Base-by-base conservation (phyloP, 1,284 basidiomycete genomes). In the Trametes sp. region DNA sequence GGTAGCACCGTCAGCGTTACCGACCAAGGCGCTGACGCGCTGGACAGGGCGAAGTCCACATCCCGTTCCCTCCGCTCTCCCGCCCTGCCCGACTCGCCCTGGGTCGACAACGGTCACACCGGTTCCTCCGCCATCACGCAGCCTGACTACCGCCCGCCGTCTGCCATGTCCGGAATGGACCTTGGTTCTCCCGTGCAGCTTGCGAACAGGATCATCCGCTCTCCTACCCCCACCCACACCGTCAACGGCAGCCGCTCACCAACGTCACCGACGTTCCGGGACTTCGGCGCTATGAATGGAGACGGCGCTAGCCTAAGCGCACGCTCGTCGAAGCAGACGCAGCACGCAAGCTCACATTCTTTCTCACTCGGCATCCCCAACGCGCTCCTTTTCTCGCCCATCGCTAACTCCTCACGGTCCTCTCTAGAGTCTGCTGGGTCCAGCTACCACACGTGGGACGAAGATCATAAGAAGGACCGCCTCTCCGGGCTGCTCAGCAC, bases 391-490 rank as follows among this genome's bases (percentile, higher is more conserved):
- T 83, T 93, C 58, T 87, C 87, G 41, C 87, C 89, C 4, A 77
- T 89, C 28, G 83, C 82, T 24, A 92, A 88, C 66, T 90, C 89
- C 13, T 93, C 92, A 31, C 83, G 87, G 29, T 90, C 90, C 11
- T 94, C 92, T 7, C 76, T 94, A 26, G 89, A 87, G 63, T 93
- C 90, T 14, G 83, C 81, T 35, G 91, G 92, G 13, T 94, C 92
- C 2, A 93, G 92, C 74, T 94, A 91, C 74, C 92, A 93, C 73
- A 92, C 92, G 4, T 87, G 84, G 83, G 89, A 92, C 57, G 86
- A 80, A 31, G 84, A 76, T 61, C 76, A 87, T 64, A 80, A 79
- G 66, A 82, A 83, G 64, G 84, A 87, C 65, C 79, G 81, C 28
- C 73, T 80, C 54, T 75, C 84, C 52, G 81, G 79, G 46, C 70